Evolutionary conservation across 768 basidiomycete genomes (phyloP).

Genomic region (Lactarius indigo): DNA sequence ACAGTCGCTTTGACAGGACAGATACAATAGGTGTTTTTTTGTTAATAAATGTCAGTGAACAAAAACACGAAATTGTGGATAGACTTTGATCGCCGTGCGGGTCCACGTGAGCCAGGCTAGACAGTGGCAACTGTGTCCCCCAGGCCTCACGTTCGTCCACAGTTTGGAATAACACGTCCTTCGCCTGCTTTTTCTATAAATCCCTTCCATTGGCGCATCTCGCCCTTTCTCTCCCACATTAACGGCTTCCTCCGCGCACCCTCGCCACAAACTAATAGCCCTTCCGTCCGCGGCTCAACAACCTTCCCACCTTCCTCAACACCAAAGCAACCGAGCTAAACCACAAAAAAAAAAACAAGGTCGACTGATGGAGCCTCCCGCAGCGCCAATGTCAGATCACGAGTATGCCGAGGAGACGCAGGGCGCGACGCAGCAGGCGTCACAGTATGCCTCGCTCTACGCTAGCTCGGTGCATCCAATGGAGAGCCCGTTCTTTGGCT

Average conservation of each 20-base stretch:
- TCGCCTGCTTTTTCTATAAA: slow-evolving; percentile 4
- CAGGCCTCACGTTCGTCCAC: not conserved
- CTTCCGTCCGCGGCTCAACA: not conserved
- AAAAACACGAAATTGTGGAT: not conserved
- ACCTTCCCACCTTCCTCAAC: not conserved
- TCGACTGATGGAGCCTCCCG: not conserved
- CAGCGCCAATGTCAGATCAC: not conserved
- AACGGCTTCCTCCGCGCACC: not conserved
- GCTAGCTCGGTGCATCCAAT: slow-evolving; percentile 1
- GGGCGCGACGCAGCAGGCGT: slow-evolving; percentile 23
- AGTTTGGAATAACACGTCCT: not conserved
- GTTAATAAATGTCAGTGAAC: not conserved
- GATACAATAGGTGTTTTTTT: not conserved
- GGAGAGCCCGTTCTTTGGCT: slow-evolving; percentile 21
- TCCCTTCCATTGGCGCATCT: not conserved
- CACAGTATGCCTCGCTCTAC: slow-evolving; percentile 4
- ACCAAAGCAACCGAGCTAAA: not conserved
- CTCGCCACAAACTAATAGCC: slow-evolving; percentile 14
- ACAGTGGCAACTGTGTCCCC: not conserved
- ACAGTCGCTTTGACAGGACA: not conserved
- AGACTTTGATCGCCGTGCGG: not conserved
- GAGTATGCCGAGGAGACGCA: slow-evolving; percentile 19
- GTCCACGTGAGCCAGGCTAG: not conserved
- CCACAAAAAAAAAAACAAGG: not conserved
- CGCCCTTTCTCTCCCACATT: not conserved